Percentiles rank a stretch among this genome's conserved stretches.
phyloP scores from a whole-genome alignment of 495 filamentous ascomycete species.

The Margaritispora aquatica region DNA sequence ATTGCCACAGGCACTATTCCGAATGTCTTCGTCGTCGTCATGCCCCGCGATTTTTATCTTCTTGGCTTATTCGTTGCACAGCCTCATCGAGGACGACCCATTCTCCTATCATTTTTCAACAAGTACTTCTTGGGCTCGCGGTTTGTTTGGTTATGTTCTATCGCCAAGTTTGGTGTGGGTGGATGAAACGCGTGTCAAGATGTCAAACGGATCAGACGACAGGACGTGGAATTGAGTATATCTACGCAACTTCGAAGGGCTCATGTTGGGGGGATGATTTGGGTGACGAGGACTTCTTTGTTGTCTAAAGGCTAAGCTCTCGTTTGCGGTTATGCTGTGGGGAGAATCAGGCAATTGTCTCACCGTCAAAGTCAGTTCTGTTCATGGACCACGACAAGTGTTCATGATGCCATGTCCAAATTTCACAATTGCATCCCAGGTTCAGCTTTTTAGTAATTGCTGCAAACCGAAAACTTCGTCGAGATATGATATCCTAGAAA shows the following conservation, averaged over 20 bases:
- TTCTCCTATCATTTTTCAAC: conserved; percentile 4
- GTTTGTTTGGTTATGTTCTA: background rate
- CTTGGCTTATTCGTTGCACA: background rate
- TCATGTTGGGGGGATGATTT: background rate
- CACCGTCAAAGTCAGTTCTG: too few species aligned
- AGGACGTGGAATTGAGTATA: background rate
- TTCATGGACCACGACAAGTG: too few species aligned
- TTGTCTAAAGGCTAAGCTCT: too few species aligned
- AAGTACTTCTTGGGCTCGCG: background rate
- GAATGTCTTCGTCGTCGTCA: conserved; percentile 3
- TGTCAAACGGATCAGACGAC: conserved; percentile 8
- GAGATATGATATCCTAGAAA: too few species aligned
- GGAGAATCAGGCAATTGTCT: too few species aligned
- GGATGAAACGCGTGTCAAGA: conserved; percentile 14
- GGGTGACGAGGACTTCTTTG: background rate
- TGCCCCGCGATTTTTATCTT: background rate
- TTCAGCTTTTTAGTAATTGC: too few species aligned
- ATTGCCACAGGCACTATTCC: too few species aligned
- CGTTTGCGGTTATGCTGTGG: too few species aligned
- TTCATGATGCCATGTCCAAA: too few species aligned
- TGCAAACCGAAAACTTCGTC: too few species aligned
- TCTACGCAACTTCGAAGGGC: background rate
- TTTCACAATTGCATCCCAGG: too few species aligned
- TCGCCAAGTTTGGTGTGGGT: conserved; percentile 2
- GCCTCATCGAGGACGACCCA: conserved; percentile 1